phyloP scores from a whole-genome alignment of 371 early-diverging fungal genomes.

The Ordospora pajunii region DNA sequence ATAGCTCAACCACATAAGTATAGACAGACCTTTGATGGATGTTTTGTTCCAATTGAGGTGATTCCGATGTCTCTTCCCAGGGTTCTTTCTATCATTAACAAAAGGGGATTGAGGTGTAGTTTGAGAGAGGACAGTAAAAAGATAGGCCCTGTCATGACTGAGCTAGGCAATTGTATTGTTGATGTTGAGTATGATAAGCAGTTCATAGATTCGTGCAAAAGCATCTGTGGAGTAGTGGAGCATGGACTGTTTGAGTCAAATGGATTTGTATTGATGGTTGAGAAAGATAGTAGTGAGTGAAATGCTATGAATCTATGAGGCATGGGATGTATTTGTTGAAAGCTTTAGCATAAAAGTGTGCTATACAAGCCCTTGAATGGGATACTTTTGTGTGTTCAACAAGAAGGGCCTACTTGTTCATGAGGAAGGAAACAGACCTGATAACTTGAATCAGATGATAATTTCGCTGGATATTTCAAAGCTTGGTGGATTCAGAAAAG shows the following conservation, averaged over 20 bases:
- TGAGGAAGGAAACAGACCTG: slow-evolving; percentile 42
- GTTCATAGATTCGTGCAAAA: slow-evolving; percentile 33
- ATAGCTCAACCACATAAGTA: slow-evolving; percentile 47
- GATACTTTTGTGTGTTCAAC: slow-evolving; percentile 47
- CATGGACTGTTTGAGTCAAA: slow-evolving; percentile 48
- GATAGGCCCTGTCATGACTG: slow-evolving; percentile 43
- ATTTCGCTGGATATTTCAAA: background rate
- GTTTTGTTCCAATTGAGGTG: slow-evolving; percentile 54
- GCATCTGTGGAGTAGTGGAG: slow-evolving; percentile 56
- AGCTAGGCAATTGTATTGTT: slow-evolving; percentile 53
- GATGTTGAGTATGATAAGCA: slow-evolving; percentile 43
- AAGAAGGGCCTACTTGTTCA: slow-evolving; percentile 32
- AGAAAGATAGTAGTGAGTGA: background rate
- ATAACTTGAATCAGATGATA: slow-evolving; percentile 31
- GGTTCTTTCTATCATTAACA: background rate
- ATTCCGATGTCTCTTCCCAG: slow-evolving; percentile 27
- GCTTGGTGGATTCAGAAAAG: background rate
- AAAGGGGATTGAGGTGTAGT: background rate
- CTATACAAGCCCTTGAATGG: background rate
- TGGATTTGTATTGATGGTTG: slow-evolving; percentile 4
- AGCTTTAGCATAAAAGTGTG: background rate
- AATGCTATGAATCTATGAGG: background rate
- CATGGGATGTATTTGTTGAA: background rate
- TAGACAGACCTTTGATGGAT: slow-evolving; percentile 36
- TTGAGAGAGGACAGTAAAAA: slow-evolving; percentile 2